These are phyloP conservation scores for Globisporangium emineosum DNA, from an alignment of 352 stramenopile species.

Conservation along the genomic window DNA sequence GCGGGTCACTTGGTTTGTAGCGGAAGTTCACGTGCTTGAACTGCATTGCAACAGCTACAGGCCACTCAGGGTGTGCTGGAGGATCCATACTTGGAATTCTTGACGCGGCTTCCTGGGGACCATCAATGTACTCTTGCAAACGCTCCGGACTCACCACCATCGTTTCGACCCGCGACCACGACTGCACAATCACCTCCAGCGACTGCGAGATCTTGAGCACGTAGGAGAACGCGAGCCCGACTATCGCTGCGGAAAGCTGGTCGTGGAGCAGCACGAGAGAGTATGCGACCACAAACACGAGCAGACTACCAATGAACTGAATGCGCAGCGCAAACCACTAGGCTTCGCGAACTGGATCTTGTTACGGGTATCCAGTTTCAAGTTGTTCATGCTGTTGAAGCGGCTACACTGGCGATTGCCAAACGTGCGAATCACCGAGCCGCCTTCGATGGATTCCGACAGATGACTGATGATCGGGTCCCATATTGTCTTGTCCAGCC, in stretches of 20 bases:
- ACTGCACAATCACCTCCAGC: conserved; percentile 43
- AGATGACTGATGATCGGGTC: conserved; percentile 49
- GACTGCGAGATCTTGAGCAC: conserved; percentile 78
- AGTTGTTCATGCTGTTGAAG: conserved; percentile 22
- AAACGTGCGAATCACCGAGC: conserved; percentile 11
- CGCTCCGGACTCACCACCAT: conserved; percentile 46
- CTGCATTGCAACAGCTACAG: conserved; percentile 38
- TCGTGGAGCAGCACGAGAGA: conserved; percentile 33
- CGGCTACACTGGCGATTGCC: conserved; percentile 18
- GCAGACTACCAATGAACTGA: conserved; percentile 35
- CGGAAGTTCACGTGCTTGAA: conserved; percentile 57
- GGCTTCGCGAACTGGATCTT: conserved; percentile 26
- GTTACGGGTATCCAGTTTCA: conserved; percentile 27
- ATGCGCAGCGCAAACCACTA: conserved; percentile 49
- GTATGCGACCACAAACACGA: conserved; percentile 29
- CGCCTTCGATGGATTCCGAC: conserved; percentile 44
- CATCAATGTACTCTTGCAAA: conserved; percentile 43
- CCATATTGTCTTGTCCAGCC: conserved; percentile 43
- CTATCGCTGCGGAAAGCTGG: conserved; percentile 45
- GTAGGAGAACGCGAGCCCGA: conserved; percentile 87
- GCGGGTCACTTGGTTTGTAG: conserved; percentile 54
- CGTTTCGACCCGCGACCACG: conserved; percentile 33
- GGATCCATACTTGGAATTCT: conserved; percentile 49
- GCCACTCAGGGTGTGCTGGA: conserved; percentile 16
- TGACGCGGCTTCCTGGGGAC: conserved; percentile 14